phyloP scores from a whole-genome alignment of 2,329 filamentous ascomycete species.

The Niveomyces coronatus region DNA sequence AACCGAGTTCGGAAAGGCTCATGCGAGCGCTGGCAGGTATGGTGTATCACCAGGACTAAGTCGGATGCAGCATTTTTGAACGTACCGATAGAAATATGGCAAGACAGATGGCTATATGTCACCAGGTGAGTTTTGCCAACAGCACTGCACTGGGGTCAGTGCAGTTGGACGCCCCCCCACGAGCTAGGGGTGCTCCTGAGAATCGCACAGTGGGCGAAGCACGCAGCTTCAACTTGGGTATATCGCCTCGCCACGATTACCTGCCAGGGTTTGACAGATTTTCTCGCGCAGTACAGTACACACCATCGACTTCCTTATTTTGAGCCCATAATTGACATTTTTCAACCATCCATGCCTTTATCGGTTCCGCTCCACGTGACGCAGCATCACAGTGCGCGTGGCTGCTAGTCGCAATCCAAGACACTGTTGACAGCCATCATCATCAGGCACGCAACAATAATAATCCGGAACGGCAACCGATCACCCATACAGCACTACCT shows the following conservation, averaged over 20 bases:
- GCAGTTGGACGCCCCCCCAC: constrained; percentile 6
- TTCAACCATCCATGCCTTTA: constrained; percentile 22
- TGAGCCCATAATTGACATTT: too few relatives aligned
- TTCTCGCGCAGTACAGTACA: background rate
- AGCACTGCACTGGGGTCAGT: too few relatives aligned
- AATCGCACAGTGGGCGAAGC: constrained; percentile 7
- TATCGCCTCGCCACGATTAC: constrained; percentile 6
- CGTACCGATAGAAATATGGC: too few relatives aligned
- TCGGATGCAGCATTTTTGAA: too few relatives aligned
- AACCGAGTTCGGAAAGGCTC: too few relatives aligned
- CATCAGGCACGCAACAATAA: constrained; percentile 18
- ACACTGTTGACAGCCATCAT: too few relatives aligned
- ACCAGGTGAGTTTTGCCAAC: too few relatives aligned
- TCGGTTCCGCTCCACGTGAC: constrained; percentile 24
- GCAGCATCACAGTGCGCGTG: constrained; percentile 17
- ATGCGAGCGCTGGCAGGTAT: too few relatives aligned
- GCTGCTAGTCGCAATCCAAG: background rate
- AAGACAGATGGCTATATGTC: too few relatives aligned
- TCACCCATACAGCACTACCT: too few relatives aligned
- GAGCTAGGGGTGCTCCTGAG: constrained; percentile 5
- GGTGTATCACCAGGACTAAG: too few relatives aligned
- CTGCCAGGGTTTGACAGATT: background rate
- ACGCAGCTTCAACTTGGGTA: background rate
- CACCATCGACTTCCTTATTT: constrained; percentile 20
- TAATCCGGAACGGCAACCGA: too few relatives aligned